Base-by-base conservation (phyloP, 2,329 filamentous ascomycete species). In the Apiospora malaysiana region DNA sequence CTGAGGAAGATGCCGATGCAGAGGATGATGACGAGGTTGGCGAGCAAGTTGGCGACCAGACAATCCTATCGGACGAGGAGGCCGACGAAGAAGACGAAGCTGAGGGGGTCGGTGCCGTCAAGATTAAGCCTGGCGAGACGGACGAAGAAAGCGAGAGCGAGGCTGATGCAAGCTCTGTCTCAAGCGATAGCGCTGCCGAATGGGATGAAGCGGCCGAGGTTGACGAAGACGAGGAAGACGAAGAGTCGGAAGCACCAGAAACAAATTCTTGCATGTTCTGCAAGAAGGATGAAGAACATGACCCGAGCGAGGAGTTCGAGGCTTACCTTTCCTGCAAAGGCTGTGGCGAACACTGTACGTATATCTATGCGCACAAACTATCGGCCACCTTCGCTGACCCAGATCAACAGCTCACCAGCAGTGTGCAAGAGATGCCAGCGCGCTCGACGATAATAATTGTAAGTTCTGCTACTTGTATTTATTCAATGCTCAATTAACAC, bases 261-360 rank as follows among this genome's bases (percentile, higher is more conserved):
- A 72, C 79, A 69, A 83, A 82, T 65, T 75, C 78, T 69, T 85
- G 81, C 82, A 92, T 94, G 74, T 97, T 95, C 77, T 98, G 95
- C 83, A 90, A 91, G 70, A 88, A 94, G 79, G 91, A 93, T 74
- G 94, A 97, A 82, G 93, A 96, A 70, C 87, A 95, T 73, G 94
- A 95, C 76, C 93, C 93, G 1, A 91, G 89, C 74, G 92, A 93
- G 74, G 93, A 95, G 74, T 96, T 92, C 77, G 94, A 96, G 80
- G 86, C 91, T 71, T 94, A 92, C 79, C 85, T 98, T 72, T 85
- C 91, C 69, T 98, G 95, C 81, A 86, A 85, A 72, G 87, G 90
- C 74, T 98, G 95, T 82, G 91, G 91, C 74, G 93, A 95, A 79
- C 93, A 94, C 82, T 91, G 94, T 97, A 85, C 82, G 93, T 89